Evolutionary conservation across 1,139 yeast genomes (phyloP).

Genomic region (Nakaseomyces bracarensis): DNA sequence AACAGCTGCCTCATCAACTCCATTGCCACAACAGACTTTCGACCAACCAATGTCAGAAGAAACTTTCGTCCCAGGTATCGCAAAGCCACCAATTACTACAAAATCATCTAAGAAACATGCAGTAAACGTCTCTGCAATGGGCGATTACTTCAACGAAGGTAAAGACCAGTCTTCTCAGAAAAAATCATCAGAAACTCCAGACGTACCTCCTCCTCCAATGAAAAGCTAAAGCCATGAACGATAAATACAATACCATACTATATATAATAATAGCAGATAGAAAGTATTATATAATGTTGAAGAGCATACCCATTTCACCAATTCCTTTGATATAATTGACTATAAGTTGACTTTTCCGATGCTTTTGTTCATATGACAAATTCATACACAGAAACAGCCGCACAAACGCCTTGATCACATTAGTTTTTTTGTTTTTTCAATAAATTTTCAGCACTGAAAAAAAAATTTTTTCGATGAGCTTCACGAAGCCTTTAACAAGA

Average conservation of each 20-base stretch:
- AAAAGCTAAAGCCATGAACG: not conserved
- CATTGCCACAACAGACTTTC: slow-evolving; percentile 12
- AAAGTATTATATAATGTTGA: too few relatives aligned
- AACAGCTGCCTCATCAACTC: not conserved
- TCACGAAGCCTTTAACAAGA: too few relatives aligned
- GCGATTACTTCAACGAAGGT: slow-evolving; percentile 35
- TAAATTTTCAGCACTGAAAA: not conserved
- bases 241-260: not conserved
- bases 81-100: slow-evolving; percentile 18
- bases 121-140: slow-evolving; percentile 19
- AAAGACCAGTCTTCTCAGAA: slow-evolving; percentile 30
- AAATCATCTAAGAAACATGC: slow-evolving; percentile 28
- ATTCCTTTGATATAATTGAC: too few relatives aligned
- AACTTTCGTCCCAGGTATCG: slow-evolving; percentile 7
- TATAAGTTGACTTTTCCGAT: too few relatives aligned
- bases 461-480: not conserved
- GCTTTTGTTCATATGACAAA: too few relatives aligned
- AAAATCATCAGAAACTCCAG: not conserved
- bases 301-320: too few relatives aligned
- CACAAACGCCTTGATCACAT: too few relatives aligned
- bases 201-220: not conserved
- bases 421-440: not conserved
- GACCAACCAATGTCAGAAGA: slow-evolving; percentile 7
- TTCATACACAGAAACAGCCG: not conserved
- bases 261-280: not conserved